phyloP scores from a whole-genome alignment of 1,284 basidiomycete genomes.

The Agaricales sp. region DNA sequence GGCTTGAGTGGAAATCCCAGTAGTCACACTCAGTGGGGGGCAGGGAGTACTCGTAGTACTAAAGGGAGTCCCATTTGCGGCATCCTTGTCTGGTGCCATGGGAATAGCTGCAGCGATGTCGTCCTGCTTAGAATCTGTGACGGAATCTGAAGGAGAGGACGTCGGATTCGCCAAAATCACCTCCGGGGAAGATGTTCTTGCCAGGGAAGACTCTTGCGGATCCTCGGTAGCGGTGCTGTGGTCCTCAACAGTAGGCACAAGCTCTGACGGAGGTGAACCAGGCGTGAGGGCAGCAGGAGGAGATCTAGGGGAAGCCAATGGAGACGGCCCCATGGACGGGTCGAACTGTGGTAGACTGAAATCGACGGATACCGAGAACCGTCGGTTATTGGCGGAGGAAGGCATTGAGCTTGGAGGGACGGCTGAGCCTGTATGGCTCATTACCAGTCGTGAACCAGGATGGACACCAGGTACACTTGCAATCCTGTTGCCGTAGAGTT shows the following conservation, averaged over 20 bases:
- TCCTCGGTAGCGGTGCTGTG: neutral
- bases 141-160: too few species aligned
- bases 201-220: neutral
- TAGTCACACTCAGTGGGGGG: too few species aligned
- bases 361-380: neutral
- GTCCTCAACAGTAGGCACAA: neutral
- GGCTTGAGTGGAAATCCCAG: too few species aligned
- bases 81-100: too few species aligned
- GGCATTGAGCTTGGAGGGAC: neutral
- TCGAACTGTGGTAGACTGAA: neutral
- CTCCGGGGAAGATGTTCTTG: neutral
- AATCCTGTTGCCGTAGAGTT: constrained; percentile 65
- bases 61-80: too few species aligned
- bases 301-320: too few species aligned
- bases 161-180: too few species aligned
- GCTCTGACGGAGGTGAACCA: neutral
- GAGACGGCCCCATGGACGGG: neutral
- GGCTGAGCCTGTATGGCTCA: neutral
- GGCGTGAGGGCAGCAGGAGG: neutral
- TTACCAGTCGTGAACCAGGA: neutral
- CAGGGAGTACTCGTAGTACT: too few species aligned
- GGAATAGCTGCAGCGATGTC: too few species aligned
- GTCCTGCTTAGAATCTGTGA: too few species aligned
- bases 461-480: constrained; percentile 16
- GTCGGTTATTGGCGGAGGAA: neutral